Percentiles rank a stretch among this genome's conserved stretches.
Conservation (phyloP, 2,329 filamentous ascomycete genomes). For the Aureobasidium sp. region DNA sequence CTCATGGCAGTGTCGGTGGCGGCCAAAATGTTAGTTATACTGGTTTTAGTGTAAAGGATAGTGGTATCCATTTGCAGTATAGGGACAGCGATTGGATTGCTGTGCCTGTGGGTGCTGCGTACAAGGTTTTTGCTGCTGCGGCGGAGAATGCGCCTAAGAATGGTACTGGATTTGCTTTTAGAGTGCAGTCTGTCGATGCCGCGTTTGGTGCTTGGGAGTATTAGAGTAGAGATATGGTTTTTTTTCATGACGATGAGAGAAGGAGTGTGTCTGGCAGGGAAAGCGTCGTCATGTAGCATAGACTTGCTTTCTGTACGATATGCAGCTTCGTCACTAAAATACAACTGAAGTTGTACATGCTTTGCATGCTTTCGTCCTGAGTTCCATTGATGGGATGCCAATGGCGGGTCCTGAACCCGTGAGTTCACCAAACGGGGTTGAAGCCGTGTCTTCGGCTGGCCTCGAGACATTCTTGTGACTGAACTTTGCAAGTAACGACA, state of each 20-base stretch:
- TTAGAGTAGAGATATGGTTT: no score
- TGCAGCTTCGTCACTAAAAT: no score
- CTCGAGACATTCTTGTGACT: no score
- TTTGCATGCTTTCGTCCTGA: no score
- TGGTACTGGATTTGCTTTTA: constrained; percentile 16
- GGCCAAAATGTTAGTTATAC: neutral
- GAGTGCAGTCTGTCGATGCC: constrained; percentile 21
- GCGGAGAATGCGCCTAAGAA: neutral
- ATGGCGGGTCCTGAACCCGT: neutral
- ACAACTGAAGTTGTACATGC: no score
- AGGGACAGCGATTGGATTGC: constrained; percentile 14
- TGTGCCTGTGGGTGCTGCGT: constrained; percentile 7
- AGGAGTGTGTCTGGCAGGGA: no score
- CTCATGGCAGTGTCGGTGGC: constrained; percentile 13
- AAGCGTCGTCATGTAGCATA: neutral
- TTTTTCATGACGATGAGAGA: neutral
- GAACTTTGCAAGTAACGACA: no score
- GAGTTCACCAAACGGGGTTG: neutral
- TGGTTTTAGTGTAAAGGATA: constrained; percentile 16
- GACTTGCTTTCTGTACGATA: neutral
- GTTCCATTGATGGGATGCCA: neutral
- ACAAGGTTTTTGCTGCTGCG: constrained; percentile 16
- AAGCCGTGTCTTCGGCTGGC: neutral
- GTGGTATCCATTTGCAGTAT: constrained; percentile 11
- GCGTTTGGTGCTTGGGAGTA: constrained; percentile 13